Conservation (phyloP, 2,329 filamentous ascomycete species). For the Stemphylium beticola region DNA sequence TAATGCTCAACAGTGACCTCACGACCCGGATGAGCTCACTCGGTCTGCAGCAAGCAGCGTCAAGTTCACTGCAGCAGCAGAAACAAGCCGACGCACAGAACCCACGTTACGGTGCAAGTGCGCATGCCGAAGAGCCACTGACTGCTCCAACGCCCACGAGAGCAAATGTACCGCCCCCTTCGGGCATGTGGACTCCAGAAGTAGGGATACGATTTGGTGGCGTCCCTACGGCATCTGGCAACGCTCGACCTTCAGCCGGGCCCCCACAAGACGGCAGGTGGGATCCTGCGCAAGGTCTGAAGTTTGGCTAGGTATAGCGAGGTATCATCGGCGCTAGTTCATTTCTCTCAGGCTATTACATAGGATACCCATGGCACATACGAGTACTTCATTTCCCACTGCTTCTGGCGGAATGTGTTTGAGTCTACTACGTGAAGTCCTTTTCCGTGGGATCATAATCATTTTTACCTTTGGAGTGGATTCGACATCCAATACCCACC, state of each 20-base stretch:
- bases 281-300: conserved; percentile 49
- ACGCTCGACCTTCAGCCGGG: conserved; percentile 40
- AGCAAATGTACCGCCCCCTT: conserved; percentile 45
- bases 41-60: conserved; percentile 56
- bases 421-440: not conserved
- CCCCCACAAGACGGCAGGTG: conserved; percentile 47
- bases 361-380: conserved; percentile 7
- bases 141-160: conserved; percentile 54
- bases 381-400: not conserved
- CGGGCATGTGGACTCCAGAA: conserved; percentile 77
- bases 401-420: not conserved
- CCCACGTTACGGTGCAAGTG: conserved; percentile 61
- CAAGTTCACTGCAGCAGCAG: conserved; percentile 52
- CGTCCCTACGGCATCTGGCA: conserved; percentile 38
- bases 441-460: not conserved
- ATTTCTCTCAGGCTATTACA: not conserved
- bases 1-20: conserved; percentile 56
- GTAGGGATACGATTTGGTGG: conserved; percentile 80
- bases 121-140: conserved; percentile 61
- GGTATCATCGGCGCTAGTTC: not conserved
- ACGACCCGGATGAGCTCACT: conserved; percentile 65
- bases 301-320: conserved; percentile 42
- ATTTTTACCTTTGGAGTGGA: no score
- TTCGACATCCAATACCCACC: no score
- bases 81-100: conserved; percentile 60